phyloP scores from a whole-genome alignment of 2,329 filamentous ascomycete species.

The Botrytis paeoniae region DNA sequence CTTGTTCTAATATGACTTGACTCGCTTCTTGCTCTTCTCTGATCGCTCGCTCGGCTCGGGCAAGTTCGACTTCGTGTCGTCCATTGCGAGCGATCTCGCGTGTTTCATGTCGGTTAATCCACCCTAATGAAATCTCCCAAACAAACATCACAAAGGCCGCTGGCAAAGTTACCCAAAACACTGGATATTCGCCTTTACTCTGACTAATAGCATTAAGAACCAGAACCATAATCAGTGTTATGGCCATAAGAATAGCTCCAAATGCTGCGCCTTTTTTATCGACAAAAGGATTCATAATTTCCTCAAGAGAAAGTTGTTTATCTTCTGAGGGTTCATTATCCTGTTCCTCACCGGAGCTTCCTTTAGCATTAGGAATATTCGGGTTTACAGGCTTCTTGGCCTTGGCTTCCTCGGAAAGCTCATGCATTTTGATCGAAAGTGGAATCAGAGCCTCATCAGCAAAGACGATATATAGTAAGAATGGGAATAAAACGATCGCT shows the following conservation, averaged over 20 bases:
- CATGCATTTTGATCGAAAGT: constrained; percentile 63
- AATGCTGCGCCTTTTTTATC: constrained; percentile 65
- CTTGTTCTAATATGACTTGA: constrained; percentile 14
- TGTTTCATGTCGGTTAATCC: constrained; percentile 60
- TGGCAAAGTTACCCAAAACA: constrained; percentile 68
- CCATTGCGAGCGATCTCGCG: constrained; percentile 59
- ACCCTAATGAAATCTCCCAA: constrained; percentile 64
- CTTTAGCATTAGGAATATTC: constrained; percentile 65
- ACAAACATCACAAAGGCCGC: constrained; percentile 66
- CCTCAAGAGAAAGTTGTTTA: constrained; percentile 61
- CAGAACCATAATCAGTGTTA: constrained; percentile 63
- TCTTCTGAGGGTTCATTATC: constrained; percentile 46
- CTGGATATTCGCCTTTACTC: constrained; percentile 50
- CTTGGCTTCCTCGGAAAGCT: constrained; percentile 57
- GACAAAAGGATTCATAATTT: constrained; percentile 73
- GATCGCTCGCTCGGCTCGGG: constrained; percentile 41
- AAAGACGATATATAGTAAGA: constrained; percentile 68
- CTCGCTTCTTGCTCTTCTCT: constrained; percentile 35
- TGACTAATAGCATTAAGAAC: constrained; percentile 61
- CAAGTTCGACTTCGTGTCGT: constrained; percentile 47
- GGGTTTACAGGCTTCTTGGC: constrained; percentile 62
- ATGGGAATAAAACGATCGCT: constrained; percentile 64
- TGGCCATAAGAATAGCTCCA: constrained; percentile 63
- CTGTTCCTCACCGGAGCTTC: constrained; percentile 52
- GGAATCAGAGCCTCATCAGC: constrained; percentile 62